These are phyloP conservation scores for Pisolithus marmoratus DNA, from an alignment of 768 basidiomycete genomes.

Conservation along the genomic window DNA sequence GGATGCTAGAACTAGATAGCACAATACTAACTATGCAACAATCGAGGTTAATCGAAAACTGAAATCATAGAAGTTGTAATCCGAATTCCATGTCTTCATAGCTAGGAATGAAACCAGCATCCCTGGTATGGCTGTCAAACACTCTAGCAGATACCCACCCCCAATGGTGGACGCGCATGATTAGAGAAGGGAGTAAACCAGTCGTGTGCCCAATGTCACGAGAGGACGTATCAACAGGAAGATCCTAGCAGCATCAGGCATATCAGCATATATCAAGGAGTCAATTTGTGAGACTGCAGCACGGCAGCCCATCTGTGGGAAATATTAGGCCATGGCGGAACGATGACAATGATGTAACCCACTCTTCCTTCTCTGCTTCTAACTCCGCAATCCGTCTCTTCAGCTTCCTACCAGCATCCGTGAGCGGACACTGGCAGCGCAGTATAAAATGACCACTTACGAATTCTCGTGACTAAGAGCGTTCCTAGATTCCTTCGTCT, in stretches of 20 bases:
- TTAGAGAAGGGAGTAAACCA: no score
- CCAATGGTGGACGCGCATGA: no score
- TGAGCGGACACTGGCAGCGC: slow-evolving; percentile 2
- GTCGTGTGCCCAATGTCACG: no score
- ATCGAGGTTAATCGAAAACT: no score
- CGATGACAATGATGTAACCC: slow-evolving; percentile 23
- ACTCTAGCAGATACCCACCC: no score
- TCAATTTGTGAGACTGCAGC: slow-evolving; percentile 43
- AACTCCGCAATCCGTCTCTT: slow-evolving; percentile 64
- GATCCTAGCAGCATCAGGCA: background rate
- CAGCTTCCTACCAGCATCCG: slow-evolving; percentile 44
- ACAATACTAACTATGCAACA: no score
- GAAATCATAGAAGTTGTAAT: no score
- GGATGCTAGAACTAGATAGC: no score
- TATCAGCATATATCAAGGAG: slow-evolving; percentile 24
- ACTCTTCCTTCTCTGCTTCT: slow-evolving; percentile 80
- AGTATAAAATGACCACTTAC: slow-evolving; percentile 37
- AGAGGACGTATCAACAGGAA: background rate
- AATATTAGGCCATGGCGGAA: slow-evolving; percentile 7
- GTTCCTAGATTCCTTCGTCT: slow-evolving; percentile 74
- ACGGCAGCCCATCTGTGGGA: slow-evolving; percentile 58
- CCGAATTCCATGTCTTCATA: no score
- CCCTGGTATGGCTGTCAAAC: no score
- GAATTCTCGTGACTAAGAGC: slow-evolving; percentile 72
- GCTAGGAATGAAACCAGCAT: no score